Conservation (phyloP, 1,284 basidiomycete species). For the Cutaneotrichosporon cutaneum region DNA sequence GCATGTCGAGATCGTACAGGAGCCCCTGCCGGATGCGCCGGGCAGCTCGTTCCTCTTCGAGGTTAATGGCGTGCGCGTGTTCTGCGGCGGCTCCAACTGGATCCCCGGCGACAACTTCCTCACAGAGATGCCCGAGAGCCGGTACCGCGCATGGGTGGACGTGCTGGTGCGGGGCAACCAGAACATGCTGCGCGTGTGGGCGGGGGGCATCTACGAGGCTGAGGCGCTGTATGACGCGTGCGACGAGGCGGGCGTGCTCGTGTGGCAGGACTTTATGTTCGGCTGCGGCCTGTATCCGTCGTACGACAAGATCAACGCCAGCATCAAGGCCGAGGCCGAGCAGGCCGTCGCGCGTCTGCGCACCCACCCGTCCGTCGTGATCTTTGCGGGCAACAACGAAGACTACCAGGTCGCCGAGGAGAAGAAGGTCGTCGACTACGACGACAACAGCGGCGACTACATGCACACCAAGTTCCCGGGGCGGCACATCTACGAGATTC, state of each 20-base stretch:
- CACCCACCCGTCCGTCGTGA: constrained; percentile 64
- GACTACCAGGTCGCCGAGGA: constrained; percentile 69
- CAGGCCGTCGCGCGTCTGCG: constrained; percentile 55
- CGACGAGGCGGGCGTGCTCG: constrained; percentile 67
- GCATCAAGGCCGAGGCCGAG: constrained; percentile 55
- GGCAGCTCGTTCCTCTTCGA: constrained; percentile 83
- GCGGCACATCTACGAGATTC: constrained; percentile 79
- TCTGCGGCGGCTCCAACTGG: constrained; percentile 90
- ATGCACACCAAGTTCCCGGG: constrained; percentile 79
- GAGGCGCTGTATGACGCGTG: constrained; percentile 56
- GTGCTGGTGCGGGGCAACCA: constrained; percentile 57
- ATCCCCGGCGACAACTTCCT: constrained; percentile 86
- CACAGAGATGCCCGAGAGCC: constrained; percentile 63
- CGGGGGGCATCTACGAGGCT: constrained; percentile 58
- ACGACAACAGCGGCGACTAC: constrained; percentile 74
- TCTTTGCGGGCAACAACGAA: constrained; percentile 90
- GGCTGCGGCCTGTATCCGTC: constrained; percentile 62
- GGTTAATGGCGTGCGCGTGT: constrained; percentile 81
- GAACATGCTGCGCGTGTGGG: constrained; percentile 60
- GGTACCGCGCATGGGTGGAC: constrained; percentile 55
- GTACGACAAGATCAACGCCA: constrained; percentile 53
- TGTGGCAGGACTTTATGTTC: constrained; percentile 58
- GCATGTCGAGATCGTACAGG: constrained; percentile 69
- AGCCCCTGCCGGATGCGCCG: constrained; percentile 56
- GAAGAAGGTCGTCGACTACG: constrained; percentile 72